These are phyloP conservation scores for Pseudisothecium myosuroides DNA, from an alignment of 225 moss, liverwort and hornwort genomes.

Conservation along the genomic window DNA sequence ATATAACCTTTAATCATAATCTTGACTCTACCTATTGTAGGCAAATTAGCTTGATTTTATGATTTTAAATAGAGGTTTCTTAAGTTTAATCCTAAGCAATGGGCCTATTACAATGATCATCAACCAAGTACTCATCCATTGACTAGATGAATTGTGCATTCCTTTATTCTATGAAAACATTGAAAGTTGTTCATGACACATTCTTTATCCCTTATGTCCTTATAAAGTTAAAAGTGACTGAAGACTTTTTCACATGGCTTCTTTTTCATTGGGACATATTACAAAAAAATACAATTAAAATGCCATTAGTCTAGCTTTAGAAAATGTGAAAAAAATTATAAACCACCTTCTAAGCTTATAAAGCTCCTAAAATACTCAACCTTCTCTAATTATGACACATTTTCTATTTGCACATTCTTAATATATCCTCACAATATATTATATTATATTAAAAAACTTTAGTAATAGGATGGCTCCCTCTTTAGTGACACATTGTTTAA, in stretches of 20 bases:
- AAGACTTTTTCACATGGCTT: not conserved
- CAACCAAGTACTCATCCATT: not conserved
- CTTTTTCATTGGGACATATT: not conserved
- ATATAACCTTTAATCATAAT: not conserved
- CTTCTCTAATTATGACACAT: not conserved
- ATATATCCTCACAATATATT: not conserved
- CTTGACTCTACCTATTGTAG: accelerated
- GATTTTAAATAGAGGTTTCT: accelerated
- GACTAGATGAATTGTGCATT: not conserved
- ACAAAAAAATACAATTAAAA: not conserved
- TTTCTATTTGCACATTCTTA: not conserved
- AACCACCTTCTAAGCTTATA: not conserved
- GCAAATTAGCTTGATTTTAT: not conserved
- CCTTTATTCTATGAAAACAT: not conserved
- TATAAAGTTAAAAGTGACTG: not conserved
- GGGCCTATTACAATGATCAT: not conserved
- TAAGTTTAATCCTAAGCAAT: not conserved
- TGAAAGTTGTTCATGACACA: not conserved
- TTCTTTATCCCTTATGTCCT: accelerated
- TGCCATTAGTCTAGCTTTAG: not conserved
- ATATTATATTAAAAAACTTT: not conserved
- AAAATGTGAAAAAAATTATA: not conserved
- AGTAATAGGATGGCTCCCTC: accelerated
- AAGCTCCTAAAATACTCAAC: not conserved
- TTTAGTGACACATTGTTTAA: not conserved